A percentile compares a stretch with the other conserved stretches of the same genome.
Evolutionary conservation across 1,284 basidiomycete species (phyloP).

Genomic region (Anthracocystis setariae): DNA sequence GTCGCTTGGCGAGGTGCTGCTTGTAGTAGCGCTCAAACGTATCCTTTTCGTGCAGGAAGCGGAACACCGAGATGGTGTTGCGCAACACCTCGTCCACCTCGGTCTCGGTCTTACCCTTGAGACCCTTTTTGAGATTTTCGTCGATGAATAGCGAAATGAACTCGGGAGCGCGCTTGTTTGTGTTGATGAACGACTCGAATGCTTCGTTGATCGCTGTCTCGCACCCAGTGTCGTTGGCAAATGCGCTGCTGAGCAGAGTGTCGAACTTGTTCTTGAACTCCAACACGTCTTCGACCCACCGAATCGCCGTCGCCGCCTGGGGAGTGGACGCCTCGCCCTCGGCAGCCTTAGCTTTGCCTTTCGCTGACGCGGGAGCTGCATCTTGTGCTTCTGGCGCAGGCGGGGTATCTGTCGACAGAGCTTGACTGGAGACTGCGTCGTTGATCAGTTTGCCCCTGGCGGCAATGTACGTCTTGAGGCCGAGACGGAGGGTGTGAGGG

Average conservation of each 20-base stretch:
- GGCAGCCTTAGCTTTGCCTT: slow-evolving; percentile 25
- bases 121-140: slow-evolving; percentile 92
- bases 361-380: slow-evolving; percentile 11
- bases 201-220: slow-evolving; percentile 92
- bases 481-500: slow-evolving; percentile 75
- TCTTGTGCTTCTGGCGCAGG: slow-evolving; percentile 5
- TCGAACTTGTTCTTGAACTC: slow-evolving; percentile 93
- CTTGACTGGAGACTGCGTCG: slow-evolving; percentile 67
- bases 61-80: slow-evolving; percentile 94
- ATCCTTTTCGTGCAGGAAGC: slow-evolving; percentile 94
- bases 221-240: slow-evolving; percentile 77
- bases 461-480: slow-evolving; percentile 80
- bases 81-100: slow-evolving; percentile 90
- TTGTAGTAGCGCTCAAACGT: slow-evolving; percentile 99
- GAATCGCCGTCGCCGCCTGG: slow-evolving; percentile 74
- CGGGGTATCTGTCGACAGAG: slow-evolving; percentile 20
- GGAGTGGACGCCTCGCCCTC: slow-evolving; percentile 41
- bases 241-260: slow-evolving; percentile 77
- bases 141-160: slow-evolving; percentile 97
- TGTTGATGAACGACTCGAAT: slow-evolving; percentile 91
- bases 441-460: slow-evolving; percentile 85
- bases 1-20: slow-evolving; percentile 88
- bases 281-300: slow-evolving; percentile 94
- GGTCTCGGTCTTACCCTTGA: slow-evolving; percentile 93
- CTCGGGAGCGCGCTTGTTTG: slow-evolving; percentile 87